These are phyloP conservation scores for Alternaria metachromatica DNA, from an alignment of 2,329 filamentous ascomycete genomes.

Conservation along the genomic window DNA sequence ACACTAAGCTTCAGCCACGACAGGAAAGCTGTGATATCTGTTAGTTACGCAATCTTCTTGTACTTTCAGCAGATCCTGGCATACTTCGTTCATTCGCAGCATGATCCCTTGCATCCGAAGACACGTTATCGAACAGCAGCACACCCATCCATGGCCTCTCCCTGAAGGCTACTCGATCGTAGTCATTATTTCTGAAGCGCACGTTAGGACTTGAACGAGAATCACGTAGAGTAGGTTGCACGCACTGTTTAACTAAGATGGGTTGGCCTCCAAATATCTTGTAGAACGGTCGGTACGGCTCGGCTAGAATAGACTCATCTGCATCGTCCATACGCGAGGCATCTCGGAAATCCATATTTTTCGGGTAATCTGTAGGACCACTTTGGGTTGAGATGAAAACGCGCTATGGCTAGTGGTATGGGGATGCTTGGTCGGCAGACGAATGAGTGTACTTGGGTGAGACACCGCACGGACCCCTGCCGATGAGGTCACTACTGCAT, in stretches of 20 bases:
- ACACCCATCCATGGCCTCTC: constrained; percentile 69
- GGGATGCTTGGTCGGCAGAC: not conserved
- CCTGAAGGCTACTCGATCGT: constrained; percentile 59
- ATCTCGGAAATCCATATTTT: constrained; percentile 42
- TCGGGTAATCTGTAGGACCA: not conserved
- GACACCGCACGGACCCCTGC: constrained; percentile 6
- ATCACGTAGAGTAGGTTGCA: not conserved
- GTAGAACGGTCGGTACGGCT: constrained; percentile 60
- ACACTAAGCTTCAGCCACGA: constrained; percentile 88
- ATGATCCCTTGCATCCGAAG: constrained; percentile 77
- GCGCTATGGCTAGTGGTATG: not conserved
- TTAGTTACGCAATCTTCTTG: constrained; percentile 4
- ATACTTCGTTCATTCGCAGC: constrained; percentile 77
- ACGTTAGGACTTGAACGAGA: not conserved
- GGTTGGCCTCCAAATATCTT: constrained; percentile 58
- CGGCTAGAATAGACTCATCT: constrained; percentile 39
- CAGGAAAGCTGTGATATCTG: constrained; percentile 68
- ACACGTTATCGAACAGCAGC: constrained; percentile 75
- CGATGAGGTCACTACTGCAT: constrained; percentile 17
- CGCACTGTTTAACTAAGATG: constrained; percentile 53
- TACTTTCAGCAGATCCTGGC: not conserved
- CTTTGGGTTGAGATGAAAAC: not conserved
- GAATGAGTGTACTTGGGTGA: not conserved
- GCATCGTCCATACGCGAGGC: constrained; percentile 34
- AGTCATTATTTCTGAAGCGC: constrained; percentile 48